Percentiles rank a stretch among this genome's conserved stretches.
phyloP scores from a whole-genome alignment of 2,329 filamentous ascomycete genomes.

The Paraphaeosphaeria minitans region DNA sequence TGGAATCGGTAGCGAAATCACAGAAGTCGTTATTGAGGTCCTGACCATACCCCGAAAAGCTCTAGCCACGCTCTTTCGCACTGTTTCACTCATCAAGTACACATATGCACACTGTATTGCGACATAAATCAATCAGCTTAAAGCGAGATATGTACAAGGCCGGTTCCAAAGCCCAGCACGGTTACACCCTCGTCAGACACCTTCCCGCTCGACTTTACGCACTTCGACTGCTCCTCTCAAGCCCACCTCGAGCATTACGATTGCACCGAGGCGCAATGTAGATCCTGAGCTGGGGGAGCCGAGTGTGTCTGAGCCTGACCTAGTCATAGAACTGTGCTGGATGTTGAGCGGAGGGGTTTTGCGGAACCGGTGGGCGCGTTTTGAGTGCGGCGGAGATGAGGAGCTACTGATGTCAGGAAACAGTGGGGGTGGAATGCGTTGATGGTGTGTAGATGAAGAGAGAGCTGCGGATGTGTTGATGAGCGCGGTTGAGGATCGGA shows the following conservation, averaged over 20 bases:
- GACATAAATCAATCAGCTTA: too few species aligned
- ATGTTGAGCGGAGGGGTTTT: slow-evolving; percentile 67
- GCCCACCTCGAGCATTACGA: slow-evolving; percentile 64
- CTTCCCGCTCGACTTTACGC: slow-evolving; percentile 58
- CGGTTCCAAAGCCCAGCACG: neutral
- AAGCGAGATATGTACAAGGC: too few species aligned
- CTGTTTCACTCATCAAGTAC: too few species aligned
- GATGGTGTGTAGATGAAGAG: slow-evolving; percentile 53
- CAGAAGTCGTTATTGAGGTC: slow-evolving; percentile 32
- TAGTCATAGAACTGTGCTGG: slow-evolving; percentile 67
- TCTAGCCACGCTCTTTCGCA: slow-evolving; percentile 25
- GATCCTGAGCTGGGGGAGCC: slow-evolving; percentile 64
- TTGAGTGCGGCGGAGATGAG: slow-evolving; percentile 71
- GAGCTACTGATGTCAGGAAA: neutral
- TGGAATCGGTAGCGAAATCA: slow-evolving; percentile 42
- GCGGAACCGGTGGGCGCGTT: slow-evolving; percentile 70
- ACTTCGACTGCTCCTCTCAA: slow-evolving; percentile 57
- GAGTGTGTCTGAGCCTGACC: slow-evolving; percentile 63
- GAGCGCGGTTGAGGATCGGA: slow-evolving; percentile 64
- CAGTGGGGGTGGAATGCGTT: neutral
- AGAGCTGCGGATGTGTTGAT: slow-evolving; percentile 63
- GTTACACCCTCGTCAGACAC: slow-evolving; percentile 30
- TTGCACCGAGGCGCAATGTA: slow-evolving; percentile 70
- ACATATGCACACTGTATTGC: too few species aligned
- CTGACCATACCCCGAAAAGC: slow-evolving; percentile 51